Evolutionary conservation across 2,329 filamentous ascomycete species (phyloP).

Genomic region (Arthrobotrys sphaeroides): DNA sequence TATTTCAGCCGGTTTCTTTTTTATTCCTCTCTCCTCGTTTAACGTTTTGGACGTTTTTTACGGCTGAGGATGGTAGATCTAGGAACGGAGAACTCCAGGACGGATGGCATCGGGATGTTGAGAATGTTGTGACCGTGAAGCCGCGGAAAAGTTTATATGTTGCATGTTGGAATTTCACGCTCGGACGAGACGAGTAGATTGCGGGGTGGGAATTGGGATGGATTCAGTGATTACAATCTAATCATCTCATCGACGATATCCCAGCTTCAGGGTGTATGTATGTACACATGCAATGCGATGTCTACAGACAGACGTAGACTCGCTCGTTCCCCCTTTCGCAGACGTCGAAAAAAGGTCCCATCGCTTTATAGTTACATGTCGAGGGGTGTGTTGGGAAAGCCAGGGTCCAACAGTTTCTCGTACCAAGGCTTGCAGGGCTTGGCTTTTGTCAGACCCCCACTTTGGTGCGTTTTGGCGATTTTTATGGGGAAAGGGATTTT

Average conservation of each 20-base stretch:
- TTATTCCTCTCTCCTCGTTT: conserved; percentile 3
- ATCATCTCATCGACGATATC: not conserved
- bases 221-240: no score
- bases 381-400: not conserved
- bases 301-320: no score
- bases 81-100: not conserved
- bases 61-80: not conserved
- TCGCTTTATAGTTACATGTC: no score
- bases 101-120: conserved; percentile 9
- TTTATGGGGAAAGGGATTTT: not conserved
- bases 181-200: not conserved
- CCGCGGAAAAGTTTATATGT: conserved; percentile 10
- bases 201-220: not conserved
- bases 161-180: not conserved
- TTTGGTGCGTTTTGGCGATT: not conserved
- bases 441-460: conserved; percentile 4
- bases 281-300: no score
- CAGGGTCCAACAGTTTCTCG: not conserved
- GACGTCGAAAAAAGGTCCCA: no score
- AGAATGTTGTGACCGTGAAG: not conserved
- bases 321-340: no score
- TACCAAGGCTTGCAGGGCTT: conserved; percentile 14
- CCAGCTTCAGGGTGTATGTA: no score
- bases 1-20: conserved; percentile 11
- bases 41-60: not conserved